Evolutionary conservation across 495 filamentous ascomycete genomes (phyloP).

Genomic region (Talaromyces nanjingensis): DNA sequence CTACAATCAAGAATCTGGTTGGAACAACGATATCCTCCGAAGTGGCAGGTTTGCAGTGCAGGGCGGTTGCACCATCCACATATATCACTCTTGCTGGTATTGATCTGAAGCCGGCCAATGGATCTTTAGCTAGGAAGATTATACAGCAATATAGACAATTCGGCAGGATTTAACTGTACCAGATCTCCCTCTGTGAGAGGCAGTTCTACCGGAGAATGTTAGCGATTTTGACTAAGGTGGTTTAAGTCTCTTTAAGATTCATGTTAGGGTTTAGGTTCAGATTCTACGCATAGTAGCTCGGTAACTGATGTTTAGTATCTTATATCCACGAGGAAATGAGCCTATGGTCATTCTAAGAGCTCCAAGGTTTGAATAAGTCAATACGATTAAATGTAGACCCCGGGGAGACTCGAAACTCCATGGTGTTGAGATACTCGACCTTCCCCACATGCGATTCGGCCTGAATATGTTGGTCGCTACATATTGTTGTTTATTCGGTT

Average conservation of each 20-base stretch:
- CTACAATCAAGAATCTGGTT: not conserved
- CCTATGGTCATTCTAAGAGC: not conserved
- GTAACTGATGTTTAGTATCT: not conserved
- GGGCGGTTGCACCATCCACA: not conserved
- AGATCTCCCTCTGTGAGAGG: not conserved
- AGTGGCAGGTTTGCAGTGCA: not conserved
- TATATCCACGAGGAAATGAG: not conserved
- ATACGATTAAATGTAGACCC: not conserved
- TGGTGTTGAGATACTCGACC: not conserved
- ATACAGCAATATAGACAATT: not conserved
- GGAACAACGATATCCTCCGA: not conserved
- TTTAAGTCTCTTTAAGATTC: not conserved
- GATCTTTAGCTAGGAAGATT: not conserved
- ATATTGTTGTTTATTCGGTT: not conserved
- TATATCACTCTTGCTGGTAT: not conserved
- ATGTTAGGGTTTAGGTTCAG: not conserved
- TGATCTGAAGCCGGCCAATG: not conserved
- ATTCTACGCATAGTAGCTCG: not conserved
- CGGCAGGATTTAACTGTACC: not conserved
- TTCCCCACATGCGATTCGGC: not conserved
- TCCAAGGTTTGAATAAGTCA: not conserved
- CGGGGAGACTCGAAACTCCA: not conserved
- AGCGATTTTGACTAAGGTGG: not conserved
- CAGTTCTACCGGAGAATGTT: not conserved
- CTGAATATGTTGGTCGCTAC: not conserved